phyloP scores from a whole-genome alignment of 352 stramenopile species.

The Phytophthora fragariae region DNA sequence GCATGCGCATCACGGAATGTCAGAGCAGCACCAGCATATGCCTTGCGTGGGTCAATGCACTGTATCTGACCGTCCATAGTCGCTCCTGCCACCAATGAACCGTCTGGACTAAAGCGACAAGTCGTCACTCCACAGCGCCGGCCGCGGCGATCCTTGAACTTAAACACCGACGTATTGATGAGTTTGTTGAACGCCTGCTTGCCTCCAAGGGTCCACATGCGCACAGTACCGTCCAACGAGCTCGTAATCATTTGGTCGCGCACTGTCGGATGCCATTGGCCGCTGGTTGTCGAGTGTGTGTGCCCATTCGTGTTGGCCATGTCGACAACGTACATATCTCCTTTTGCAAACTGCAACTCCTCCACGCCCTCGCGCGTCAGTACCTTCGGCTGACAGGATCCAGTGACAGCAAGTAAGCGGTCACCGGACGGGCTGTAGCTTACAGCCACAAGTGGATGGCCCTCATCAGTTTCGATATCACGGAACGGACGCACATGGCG shows the following conservation, averaged over 20 bases:
- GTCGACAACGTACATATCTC: slow-evolving; percentile 90
- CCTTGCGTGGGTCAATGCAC: slow-evolving; percentile 76
- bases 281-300: slow-evolving; percentile 77
- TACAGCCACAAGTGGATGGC: slow-evolving; percentile 76
- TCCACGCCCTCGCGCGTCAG: slow-evolving; percentile 81
- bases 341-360: slow-evolving; percentile 82
- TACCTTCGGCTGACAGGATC: slow-evolving; percentile 80
- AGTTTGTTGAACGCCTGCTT: slow-evolving; percentile 81
- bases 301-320: slow-evolving; percentile 88
- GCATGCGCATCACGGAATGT: slow-evolving; percentile 77
- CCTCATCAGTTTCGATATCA: slow-evolving; percentile 83
- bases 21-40: slow-evolving; percentile 68
- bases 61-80: slow-evolving; percentile 86
- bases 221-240: slow-evolving; percentile 82
- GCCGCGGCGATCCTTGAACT: slow-evolving; percentile 81
- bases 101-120: slow-evolving; percentile 75
- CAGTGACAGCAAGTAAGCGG: slow-evolving; percentile 71
- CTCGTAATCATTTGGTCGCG: slow-evolving; percentile 85
- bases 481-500: slow-evolving; percentile 82
- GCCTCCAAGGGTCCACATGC: slow-evolving; percentile 74
- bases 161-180: slow-evolving; percentile 85
- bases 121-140: slow-evolving; percentile 78
- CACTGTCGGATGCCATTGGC: slow-evolving; percentile 70
- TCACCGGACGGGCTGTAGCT: slow-evolving; percentile 87
- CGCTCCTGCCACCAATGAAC: slow-evolving; percentile 62